Base-by-base conservation (phyloP, 1,284 basidiomycete species). In the Coniferiporia weirii region DNA sequence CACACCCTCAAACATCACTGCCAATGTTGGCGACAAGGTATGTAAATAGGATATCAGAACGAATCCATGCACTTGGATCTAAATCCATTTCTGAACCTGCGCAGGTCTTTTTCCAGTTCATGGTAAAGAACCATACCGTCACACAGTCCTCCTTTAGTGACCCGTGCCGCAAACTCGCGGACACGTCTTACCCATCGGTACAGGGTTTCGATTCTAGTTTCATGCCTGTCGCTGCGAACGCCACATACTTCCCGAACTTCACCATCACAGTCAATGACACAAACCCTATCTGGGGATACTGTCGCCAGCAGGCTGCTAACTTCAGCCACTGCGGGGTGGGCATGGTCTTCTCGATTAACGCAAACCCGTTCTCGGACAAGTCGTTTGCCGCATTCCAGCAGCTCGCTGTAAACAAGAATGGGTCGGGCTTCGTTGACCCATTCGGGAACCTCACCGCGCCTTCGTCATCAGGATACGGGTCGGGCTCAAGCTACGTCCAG, bases 301-400 rank as follows among this genome's bases (percentile, higher is more conserved):
- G 79, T 63, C 69, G 70, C 0, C 77, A 79, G 64, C 66, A 8
- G 66, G 68, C 59, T 46, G 53, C 56, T 38, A 54, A 60, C 43
- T 56, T 56, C 27, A 57, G 58, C 7, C 79, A 80, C 65, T 80
- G 78, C 63, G 67, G 65, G 10, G 60, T 66, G 4, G 79, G 78
- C 40, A 82, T 82, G 80, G 80, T 82, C 62, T 80, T 81, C 63
- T 67, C 75, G 9, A 74, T 79, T 69, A 82, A 81, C 66, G 76
- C 79, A 9, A 61, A 68, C 6, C 51, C 64, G 8, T 62, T 59
- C 4, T 65, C 66, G 57, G 64, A 66, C 46, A 66, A 70, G 60
- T 70, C 68, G 3, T 71, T 69, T 60, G 63, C 57, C 3, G 68
- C 67, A 0, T 72, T 69, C 65, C 62, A 65, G 52, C 54, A 61